Evolutionary conservation across 257 asterid genomes (phyloP).

Genomic region (Solanum etuberosum): DNA sequence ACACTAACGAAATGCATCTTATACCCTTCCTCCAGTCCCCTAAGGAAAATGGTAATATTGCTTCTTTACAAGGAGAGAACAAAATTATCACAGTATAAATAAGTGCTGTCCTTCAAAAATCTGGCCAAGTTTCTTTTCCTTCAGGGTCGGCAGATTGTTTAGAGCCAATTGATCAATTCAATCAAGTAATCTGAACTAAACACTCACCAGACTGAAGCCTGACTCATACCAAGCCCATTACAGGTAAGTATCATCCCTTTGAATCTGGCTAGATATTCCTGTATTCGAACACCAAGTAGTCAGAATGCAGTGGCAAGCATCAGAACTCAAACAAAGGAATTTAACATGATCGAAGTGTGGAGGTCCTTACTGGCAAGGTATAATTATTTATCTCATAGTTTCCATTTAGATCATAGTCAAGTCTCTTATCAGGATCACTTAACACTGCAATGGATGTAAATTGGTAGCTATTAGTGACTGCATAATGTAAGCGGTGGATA

Average conservation of each 20-base stretch:
- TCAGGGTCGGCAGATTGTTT: not conserved
- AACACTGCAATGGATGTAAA: slow-evolving; percentile 30
- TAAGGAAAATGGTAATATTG: not conserved
- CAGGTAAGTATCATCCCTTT: slow-evolving; percentile 66
- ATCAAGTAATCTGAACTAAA: not conserved
- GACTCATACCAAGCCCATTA: slow-evolving; percentile 60
- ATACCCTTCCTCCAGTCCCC: not conserved
- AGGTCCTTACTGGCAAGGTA: slow-evolving; percentile 40
- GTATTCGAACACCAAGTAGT: not conserved
- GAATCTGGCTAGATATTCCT: slow-evolving; percentile 64
- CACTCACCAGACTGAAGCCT: slow-evolving; percentile 38
- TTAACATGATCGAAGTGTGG: not conserved
- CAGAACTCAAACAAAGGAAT: slow-evolving; percentile 3
- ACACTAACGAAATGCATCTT: not conserved
- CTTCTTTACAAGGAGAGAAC: not conserved
- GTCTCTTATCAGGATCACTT: slow-evolving; percentile 56
- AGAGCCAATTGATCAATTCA: not conserved
- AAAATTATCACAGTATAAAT: not conserved
- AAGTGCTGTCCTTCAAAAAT: not conserved
- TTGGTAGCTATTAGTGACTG: not conserved
- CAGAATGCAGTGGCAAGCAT: not conserved
- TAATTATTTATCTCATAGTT: slow-evolving; percentile 52
- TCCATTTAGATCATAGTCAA: slow-evolving; percentile 55
- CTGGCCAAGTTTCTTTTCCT: not conserved
- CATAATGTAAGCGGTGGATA: not conserved